Percentiles rank a stretch among this genome's conserved stretches.
phyloP scores from a whole-genome alignment of 2,329 filamentous ascomycete genomes.

The Escovopsis sp. region DNA sequence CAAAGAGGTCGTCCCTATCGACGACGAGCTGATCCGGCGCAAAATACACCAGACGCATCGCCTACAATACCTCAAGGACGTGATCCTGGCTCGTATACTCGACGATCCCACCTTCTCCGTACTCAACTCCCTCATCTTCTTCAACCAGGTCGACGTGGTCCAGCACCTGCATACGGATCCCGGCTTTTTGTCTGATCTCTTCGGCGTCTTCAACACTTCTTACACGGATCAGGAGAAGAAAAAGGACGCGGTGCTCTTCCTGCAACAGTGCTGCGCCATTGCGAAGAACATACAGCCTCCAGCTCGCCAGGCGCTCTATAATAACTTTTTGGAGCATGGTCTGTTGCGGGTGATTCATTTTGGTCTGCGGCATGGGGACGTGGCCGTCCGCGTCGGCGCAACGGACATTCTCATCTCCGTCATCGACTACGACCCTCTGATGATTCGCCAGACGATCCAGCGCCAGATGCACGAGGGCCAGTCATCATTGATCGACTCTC shows the following conservation, averaged over 20 bases:
- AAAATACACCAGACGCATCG: slow-evolving; percentile 97
- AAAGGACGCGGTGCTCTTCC: slow-evolving; percentile 89
- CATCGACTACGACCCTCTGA: slow-evolving; percentile 87
- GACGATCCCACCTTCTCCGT: slow-evolving; percentile 97
- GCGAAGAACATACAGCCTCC: slow-evolving; percentile 87
- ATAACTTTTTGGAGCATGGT: slow-evolving; percentile 78
- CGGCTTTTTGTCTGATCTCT: slow-evolving; percentile 68
- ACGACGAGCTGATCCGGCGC: slow-evolving; percentile 61
- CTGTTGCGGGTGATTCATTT: slow-evolving; percentile 84
- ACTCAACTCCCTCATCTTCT: slow-evolving; percentile 95
- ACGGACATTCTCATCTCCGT: slow-evolving; percentile 88
- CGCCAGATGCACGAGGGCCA: slow-evolving; percentile 80
- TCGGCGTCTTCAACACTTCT: slow-evolving; percentile 62
- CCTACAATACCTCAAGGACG: slow-evolving; percentile 91
- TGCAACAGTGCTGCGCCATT: slow-evolving; percentile 88
- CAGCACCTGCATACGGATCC: slow-evolving; percentile 79
- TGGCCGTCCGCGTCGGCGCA: slow-evolving; percentile 74
- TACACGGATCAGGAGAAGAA: slow-evolving; percentile 55
- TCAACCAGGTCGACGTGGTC: slow-evolving; percentile 96
- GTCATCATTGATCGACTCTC: slow-evolving; percentile 71
- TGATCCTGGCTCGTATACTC: slow-evolving; percentile 89
- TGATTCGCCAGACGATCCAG: slow-evolving; percentile 88
- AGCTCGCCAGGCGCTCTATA: slow-evolving; percentile 66
- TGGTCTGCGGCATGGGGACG: slow-evolving; percentile 71
- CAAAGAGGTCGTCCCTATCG: slow-evolving; percentile 90